phyloP scores from a whole-genome alignment of 2,329 filamentous ascomycete genomes.

The Ophiostoma populinum region DNA sequence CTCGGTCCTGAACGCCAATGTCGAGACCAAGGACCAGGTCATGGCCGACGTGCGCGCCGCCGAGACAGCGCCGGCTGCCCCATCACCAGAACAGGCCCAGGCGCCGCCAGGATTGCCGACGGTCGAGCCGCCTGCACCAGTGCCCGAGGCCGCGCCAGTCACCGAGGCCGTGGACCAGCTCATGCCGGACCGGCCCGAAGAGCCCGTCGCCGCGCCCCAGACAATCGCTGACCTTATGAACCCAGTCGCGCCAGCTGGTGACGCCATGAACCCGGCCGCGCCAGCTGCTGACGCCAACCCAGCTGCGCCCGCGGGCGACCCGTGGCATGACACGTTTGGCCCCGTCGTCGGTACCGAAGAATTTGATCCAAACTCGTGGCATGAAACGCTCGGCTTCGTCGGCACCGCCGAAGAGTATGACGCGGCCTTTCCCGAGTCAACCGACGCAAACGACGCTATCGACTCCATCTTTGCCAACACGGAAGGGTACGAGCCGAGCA shows the following conservation, averaged over 20 bases:
- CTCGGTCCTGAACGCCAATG: neutral
- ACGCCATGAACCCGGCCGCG: too few species aligned
- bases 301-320: too few species aligned
- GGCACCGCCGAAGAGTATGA: too few species aligned
- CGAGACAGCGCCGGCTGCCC: neutral
- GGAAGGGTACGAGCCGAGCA: too few species aligned
- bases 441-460: too few species aligned
- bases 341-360: too few species aligned
- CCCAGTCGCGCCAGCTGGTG: neutral
- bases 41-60: constrained; percentile 4
- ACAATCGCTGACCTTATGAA: neutral
- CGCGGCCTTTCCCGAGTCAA: too few species aligned
- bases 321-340: too few species aligned
- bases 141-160: neutral
- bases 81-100: neutral
- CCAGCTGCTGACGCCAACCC: too few species aligned
- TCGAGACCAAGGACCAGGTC: constrained; percentile 4
- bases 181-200: constrained; percentile 7
- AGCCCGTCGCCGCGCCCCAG: neutral
- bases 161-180: constrained; percentile 4
- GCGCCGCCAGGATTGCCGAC: neutral
- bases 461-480: too few species aligned
- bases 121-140: neutral
- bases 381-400: too few species aligned
- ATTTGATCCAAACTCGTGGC: too few species aligned